These are phyloP conservation scores for Magnolia officinalis DNA, from an alignment of 164 flowering plant species.

Conservation along the genomic window DNA sequence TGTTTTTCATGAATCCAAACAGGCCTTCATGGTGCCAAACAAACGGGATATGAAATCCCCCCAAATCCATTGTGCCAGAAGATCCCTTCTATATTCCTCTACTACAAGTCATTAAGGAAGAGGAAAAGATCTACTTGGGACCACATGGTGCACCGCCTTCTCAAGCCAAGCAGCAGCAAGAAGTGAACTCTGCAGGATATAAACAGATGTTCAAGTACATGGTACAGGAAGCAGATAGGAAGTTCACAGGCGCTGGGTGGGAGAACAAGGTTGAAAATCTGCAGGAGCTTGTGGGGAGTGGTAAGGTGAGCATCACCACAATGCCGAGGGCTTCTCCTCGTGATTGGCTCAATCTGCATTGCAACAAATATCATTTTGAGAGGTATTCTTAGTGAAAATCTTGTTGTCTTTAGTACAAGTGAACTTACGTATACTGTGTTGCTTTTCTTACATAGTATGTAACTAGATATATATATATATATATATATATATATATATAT, in stretches of 20 bases:
- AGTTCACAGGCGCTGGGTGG: slow-evolving; percentile 47
- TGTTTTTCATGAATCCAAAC: too few relatives aligned
- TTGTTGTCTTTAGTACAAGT: too few relatives aligned
- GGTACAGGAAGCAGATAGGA: slow-evolving; percentile 80
- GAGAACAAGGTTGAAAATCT: slow-evolving; percentile 80
- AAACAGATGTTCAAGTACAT: slow-evolving; percentile 83
- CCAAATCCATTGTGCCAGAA: too few relatives aligned
- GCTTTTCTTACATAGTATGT: too few relatives aligned
- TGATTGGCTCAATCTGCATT: slow-evolving; percentile 97
- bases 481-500: too few relatives aligned
- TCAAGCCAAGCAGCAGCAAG: slow-evolving; percentile 57
- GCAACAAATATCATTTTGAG: slow-evolving; percentile 83
- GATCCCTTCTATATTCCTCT: too few relatives aligned
- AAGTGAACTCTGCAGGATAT: slow-evolving; percentile 42
- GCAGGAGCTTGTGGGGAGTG: slow-evolving; percentile 66
- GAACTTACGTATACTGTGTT: too few relatives aligned
- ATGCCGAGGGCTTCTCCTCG: slow-evolving; percentile 56
- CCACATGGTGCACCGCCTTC: slow-evolving; percentile 91
- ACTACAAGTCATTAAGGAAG: slow-evolving; percentile 28
- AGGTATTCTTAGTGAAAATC: slow-evolving; percentile 19
- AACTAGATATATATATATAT: too few relatives aligned
- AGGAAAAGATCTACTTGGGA: slow-evolving; percentile 74
- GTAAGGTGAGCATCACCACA: slow-evolving; percentile 18
- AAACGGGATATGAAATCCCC: too few relatives aligned
- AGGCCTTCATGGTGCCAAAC: too few relatives aligned